Base-by-base conservation (phyloP, 2,329 filamentous ascomycete species). In the Ceratocystiopsis sp. region DNA sequence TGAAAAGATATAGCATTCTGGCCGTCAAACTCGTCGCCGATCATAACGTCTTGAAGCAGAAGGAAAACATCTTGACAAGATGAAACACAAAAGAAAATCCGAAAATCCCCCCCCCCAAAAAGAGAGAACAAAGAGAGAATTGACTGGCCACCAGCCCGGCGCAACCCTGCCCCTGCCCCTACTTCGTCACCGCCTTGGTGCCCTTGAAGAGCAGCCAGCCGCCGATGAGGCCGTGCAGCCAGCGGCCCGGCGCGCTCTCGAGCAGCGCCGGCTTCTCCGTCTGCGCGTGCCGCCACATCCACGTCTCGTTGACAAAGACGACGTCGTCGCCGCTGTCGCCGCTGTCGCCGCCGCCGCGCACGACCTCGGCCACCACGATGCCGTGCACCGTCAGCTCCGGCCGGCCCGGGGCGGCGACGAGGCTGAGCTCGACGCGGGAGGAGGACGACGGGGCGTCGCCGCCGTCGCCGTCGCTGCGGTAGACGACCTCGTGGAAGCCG, bases 281-380 rank as follows among this genome's bases (percentile, higher is more conserved):
- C 15, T 42, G 32, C 12, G 44, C 49, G 18, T 43, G 42, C 37
- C 59, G 52, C 59, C 59, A 62, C 55, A 60, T 57, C 60, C 59
- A 61, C n/a, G 60, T 60, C 53, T 62, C 59, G 45, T 60, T 61
- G 38, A 59, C 51, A 40, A 62, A 57, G 9, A 56, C 49, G 21
- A 56, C 46, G 13, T 40, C 25, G 10, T 8, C 10, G 6, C 25
- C 25, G 25, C 7, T 7, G 36, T n/a, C n/a, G n/a, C n/a, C n/a
- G n/a, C n/a, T n/a, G n/a, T n/a, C 25, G 10, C 25, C 10, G 6
- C 25, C 25, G 25, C 7, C 6, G 36, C 40, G 43, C 37, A 51
- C 48, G 1, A 57, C 42, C 18, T 49, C 54, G 1, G 50, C 44
- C 12, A 59, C 49, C 7, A 59, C 45, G 9, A 59, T 18, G 1